Evolutionary conservation across 768 basidiomycete species (phyloP).

Genomic region (Mycena vitilis): DNA sequence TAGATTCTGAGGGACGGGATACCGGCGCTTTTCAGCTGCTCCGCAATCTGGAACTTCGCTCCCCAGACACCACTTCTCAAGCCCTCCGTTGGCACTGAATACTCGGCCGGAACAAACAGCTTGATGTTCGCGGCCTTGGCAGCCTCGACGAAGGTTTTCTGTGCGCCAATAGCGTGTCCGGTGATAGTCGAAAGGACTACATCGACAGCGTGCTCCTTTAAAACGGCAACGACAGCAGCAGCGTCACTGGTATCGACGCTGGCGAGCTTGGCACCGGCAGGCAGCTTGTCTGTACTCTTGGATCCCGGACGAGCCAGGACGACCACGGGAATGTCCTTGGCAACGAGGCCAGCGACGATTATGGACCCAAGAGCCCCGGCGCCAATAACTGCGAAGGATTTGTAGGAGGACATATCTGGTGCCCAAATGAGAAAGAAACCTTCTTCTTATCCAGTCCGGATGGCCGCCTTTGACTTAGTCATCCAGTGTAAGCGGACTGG

Average conservation of each 20-base stretch:
- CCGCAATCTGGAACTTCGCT: conserved; percentile 46
- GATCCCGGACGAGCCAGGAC: conserved; percentile 32
- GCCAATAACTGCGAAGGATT: conserved; percentile 17
- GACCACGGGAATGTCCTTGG: conserved; percentile 49
- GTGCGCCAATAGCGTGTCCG: conserved; percentile 39
- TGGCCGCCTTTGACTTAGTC: background rate
- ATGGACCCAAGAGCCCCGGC: conserved; percentile 37
- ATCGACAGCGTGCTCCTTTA: conserved; percentile 45
- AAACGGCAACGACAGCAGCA: conserved; percentile 37
- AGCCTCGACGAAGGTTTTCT: conserved; percentile 37
- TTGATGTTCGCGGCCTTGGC: conserved; percentile 44
- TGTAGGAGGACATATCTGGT: conserved; percentile 12
- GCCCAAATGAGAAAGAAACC: conserved; percentile 9
- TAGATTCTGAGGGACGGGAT: conserved; percentile 46
- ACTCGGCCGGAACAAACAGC: conserved; percentile 53
- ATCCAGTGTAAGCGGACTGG: too few relatives aligned
- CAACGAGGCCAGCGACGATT: conserved; percentile 55
- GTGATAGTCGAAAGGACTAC: conserved; percentile 51
- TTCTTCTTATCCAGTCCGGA: conserved; percentile 6
- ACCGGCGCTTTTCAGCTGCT: conserved; percentile 44
- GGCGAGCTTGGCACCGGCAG: conserved; percentile 39
- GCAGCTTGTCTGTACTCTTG: conserved; percentile 34
- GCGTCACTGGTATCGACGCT: conserved; percentile 45
- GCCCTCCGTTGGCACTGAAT: conserved; percentile 48
- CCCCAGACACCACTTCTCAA: conserved; percentile 40